Evolutionary conservation across 1,284 basidiomycete genomes (phyloP), one percentile per base, ranked within the genome.

Genomic region (Bjerkandera adusta): DNA sequence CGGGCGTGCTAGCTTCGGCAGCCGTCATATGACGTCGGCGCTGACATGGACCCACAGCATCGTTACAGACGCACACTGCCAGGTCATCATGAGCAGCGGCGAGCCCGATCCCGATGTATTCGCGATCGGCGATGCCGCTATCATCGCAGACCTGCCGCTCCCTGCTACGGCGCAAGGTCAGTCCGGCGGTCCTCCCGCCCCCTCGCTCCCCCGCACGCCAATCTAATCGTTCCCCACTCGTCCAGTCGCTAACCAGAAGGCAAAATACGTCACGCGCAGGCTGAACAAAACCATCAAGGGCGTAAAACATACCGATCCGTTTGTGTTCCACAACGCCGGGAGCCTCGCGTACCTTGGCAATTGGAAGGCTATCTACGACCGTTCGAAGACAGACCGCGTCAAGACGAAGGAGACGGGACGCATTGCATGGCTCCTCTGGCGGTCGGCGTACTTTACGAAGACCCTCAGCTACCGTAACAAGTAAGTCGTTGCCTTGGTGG

Each of bases 121-220:
- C 71, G 90, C 84, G 11, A 85, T 94, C 45, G 92, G 92, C 4
- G 92, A 95, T 61, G 83, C 86, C 42, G 78, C 82, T 2, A 76
- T 73, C 24, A 77, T 86, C 29, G 70, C 75, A 18, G 72, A 76
- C 48, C 75, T 78, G 10, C 70, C 77, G 25, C 72, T 94, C 3
- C 92, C 93, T 5, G 91, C 93, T 1, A 91, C 89, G 18, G 88
- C 89, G 13, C 89, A 92, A 76, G 84, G 83, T 81, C 29, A 18
- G 61, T 51, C 18, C 35, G n/a, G 29, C 15, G 11, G n/a, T 13
- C 13, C 20, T 44, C 29, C 35, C 47, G 45, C 44, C 51, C 25
- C 45, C 38, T 40, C 36, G 34, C n/a, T 43, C 37, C n/a, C 5
- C 22, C 36, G n/a, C n/a, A 26, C 27, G 12, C 37, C n/a, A 24